Conservation (phyloP, 306 rosid genomes). For the Mimosa bimucronata region DNA sequence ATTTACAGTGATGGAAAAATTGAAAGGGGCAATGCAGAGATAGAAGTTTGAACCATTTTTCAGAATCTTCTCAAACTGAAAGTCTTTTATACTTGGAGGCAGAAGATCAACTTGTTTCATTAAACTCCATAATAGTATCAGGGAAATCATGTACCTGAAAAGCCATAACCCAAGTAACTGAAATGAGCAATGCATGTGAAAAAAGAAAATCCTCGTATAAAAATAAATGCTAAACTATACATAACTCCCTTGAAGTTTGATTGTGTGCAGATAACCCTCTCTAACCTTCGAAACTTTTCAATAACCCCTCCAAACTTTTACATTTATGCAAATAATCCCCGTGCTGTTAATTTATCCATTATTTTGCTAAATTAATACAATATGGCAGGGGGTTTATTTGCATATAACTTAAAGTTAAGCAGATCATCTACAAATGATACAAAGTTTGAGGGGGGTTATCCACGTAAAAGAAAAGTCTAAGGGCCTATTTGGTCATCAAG, state of each 20-base stretch:
- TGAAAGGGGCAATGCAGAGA: conserved; percentile 9
- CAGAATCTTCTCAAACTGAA: conserved; percentile 62
- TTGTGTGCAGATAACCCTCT: not conserved
- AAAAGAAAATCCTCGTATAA: not conserved
- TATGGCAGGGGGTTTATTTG: not conserved
- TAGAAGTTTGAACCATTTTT: conserved; percentile 59
- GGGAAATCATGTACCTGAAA: conserved; percentile 66
- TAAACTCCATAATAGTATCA: conserved; percentile 67
- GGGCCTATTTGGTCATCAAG: not conserved
- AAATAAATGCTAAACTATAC: no score
- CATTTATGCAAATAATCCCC: not conserved
- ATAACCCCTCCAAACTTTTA: not conserved
- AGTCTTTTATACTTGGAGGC: conserved; percentile 66
- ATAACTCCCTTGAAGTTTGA: no score
- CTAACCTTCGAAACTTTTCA: not conserved
- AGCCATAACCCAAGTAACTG: conserved; percentile 4
- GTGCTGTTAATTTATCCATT: not conserved
- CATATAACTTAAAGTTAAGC: not conserved
- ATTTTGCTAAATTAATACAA: no score
- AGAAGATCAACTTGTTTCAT: conserved; percentile 66
- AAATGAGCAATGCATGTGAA: conserved; percentile 28
- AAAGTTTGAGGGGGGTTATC: not conserved
- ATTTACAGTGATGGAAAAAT: not conserved
- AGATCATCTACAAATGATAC: no score
- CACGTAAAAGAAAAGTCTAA: not conserved